Base-by-base conservation (phyloP, 1,284 basidiomycete genomes). In the Coriolopsis trogii region DNA sequence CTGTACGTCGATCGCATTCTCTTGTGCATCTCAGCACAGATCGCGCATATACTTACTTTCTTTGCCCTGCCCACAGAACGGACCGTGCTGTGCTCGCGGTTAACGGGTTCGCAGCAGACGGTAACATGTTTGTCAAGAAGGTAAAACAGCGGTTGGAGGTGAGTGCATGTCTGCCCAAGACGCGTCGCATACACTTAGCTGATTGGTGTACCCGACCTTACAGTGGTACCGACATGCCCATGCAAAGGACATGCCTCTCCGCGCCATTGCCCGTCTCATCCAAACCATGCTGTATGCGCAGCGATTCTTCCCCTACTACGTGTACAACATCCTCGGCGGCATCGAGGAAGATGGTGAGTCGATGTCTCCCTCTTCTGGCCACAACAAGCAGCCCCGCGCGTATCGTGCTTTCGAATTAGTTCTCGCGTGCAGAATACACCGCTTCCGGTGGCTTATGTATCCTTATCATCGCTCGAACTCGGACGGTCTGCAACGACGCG, bases 221-320 rank as follows among this genome's bases (percentile, higher is more conserved):
- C 64, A 96, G 93, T 96, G 93, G 93, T 97, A 97, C 72, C 83
- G 89, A 55, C 93, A 96, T 69, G 92, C 92, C 15, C 95, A 98
- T 72, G 83, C 91, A 57, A 95, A 95, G 72, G 91, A 93, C 63
- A 96, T 96, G 89, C 87, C 91, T 21, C 79, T 98, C 39, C 88
- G 89, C 60, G 86, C 93, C 24, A 95, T 98, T 65, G 95, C 95
- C 23, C 84, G 94, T 51, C 78, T 98, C 64, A 94, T 98, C 50
- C 95, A 97, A 71, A 95, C 93, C 4, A 96, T 97, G 92, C 82
- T 98, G 31, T 98, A 97, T 66, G 87, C 82, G 41, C 86, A 91
- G 60, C 87, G 95, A 48, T 96, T 97, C 79, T 97, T 97, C 83
- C 95, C 95, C 3, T 97, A 90, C 79, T 97, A 95, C 70, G 90